These are phyloP conservation scores for Ochromonas danica DNA, from an alignment of 108 stramenopile genomes.

Conservation along the genomic window DNA sequence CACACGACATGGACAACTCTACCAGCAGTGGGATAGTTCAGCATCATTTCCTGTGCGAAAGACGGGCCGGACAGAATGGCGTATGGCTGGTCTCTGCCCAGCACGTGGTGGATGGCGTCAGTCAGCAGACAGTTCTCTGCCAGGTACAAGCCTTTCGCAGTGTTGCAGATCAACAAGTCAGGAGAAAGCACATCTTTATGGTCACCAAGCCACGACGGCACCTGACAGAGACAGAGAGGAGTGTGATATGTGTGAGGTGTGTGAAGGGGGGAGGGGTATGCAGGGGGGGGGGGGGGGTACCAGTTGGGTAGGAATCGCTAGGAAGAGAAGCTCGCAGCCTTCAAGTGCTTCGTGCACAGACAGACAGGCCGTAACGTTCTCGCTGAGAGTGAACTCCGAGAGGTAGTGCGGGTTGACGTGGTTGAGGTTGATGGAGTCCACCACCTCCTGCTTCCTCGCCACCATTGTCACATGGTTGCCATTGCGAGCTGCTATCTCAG, in stretches of 20 bases:
- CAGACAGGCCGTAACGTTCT: slow-evolving; percentile 55
- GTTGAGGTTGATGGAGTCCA: slow-evolving; percentile 50
- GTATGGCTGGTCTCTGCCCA: slow-evolving; percentile 67
- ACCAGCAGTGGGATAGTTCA: slow-evolving; percentile 71
- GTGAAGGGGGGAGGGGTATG: no score
- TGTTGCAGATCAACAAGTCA: slow-evolving; percentile 61
- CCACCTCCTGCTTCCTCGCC: neutral
- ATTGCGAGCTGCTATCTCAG: slow-evolving; percentile 53
- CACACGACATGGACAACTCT: no score
- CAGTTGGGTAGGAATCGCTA: slow-evolving; percentile 70
- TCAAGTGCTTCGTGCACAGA: slow-evolving; percentile 47
- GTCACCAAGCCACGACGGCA: slow-evolving; percentile 62
- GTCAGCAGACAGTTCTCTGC: slow-evolving; percentile 62
- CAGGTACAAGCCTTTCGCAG: slow-evolving; percentile 77
- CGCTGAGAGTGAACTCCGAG: slow-evolving; percentile 60
- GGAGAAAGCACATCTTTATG: slow-evolving; percentile 60
- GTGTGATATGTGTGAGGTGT: no score
- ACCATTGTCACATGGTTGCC: neutral
- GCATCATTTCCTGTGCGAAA: slow-evolving; percentile 76
- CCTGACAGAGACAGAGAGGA: no score
- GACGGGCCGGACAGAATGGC: slow-evolving; percentile 76
- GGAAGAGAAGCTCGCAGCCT: slow-evolving; percentile 56
- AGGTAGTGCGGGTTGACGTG: slow-evolving; percentile 71
- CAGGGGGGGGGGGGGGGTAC: no score
- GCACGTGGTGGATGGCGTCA: slow-evolving; percentile 62